A percentile compares a stretch with the other conserved stretches of the same genome.
Evolutionary conservation across 441 rosid genomes (phyloP).

Genomic region (Arabidopsis hybrid): DNA sequence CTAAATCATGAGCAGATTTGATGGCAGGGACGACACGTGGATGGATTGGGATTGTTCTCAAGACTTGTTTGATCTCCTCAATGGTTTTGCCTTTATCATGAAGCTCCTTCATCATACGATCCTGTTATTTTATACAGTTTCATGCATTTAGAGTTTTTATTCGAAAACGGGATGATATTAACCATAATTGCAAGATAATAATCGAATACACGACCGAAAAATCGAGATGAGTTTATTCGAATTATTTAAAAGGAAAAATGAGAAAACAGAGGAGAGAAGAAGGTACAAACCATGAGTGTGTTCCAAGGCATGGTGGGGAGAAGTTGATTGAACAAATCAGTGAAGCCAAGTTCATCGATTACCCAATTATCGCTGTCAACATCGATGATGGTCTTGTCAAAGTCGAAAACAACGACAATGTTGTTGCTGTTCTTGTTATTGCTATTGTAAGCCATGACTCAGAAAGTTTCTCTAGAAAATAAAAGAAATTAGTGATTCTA

Average conservation of each 20-base stretch:
- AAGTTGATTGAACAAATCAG: constrained; percentile 67
- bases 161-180: background rate
- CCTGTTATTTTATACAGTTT: constrained; percentile 32
- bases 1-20: constrained; percentile 61
- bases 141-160: background rate
- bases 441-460: constrained; percentile 32
- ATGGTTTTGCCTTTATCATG: constrained; percentile 51
- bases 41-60: constrained; percentile 56
- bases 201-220: background rate
- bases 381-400: constrained; percentile 80
- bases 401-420: constrained; percentile 66
- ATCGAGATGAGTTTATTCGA: background rate
- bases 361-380: constrained; percentile 84
- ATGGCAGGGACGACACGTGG: constrained; percentile 64
- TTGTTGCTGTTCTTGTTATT: constrained; percentile 39
- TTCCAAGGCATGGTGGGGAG: constrained; percentile 88
- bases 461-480: background rate
- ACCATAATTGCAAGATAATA: background rate
- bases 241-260: background rate
- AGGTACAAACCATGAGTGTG: constrained; percentile 62
- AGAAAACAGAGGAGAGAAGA: constrained; percentile 13
- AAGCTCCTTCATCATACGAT: constrained; percentile 60
- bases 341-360: constrained; percentile 64
- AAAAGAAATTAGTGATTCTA: background rate
- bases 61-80: constrained; percentile 52